phyloP scores from a whole-genome alignment of 257 asterid species.

The Petunia axillaris region DNA sequence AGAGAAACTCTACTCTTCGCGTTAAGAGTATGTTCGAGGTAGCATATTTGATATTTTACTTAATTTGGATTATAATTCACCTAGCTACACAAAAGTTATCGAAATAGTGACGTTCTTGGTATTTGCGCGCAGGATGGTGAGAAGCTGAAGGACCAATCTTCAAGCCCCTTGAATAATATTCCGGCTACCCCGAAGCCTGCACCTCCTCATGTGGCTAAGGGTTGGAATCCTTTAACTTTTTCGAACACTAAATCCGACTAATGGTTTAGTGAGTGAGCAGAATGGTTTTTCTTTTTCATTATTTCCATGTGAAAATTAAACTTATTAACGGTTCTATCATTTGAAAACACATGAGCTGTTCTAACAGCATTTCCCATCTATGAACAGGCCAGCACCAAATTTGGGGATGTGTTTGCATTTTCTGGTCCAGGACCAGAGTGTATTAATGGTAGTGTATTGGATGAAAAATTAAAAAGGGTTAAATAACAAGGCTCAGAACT shows the following conservation, averaged over 20 bases:
- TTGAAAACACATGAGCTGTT: too few species aligned
- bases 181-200: background rate
- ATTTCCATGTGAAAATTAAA: too few species aligned
- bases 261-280: too few species aligned
- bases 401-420: slow-evolving; percentile 58
- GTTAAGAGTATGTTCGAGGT: slow-evolving; percentile 58
- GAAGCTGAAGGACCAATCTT: slow-evolving; percentile 4
- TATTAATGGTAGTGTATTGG: slow-evolving; percentile 57
- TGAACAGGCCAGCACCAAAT: slow-evolving; percentile 34
- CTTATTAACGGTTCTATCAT: too few species aligned
- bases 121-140: slow-evolving; percentile 34
- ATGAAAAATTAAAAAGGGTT: too few species aligned
- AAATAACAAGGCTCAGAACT: too few species aligned
- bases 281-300: background rate
- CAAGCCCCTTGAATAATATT: background rate
- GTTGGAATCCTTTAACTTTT: slow-evolving; percentile 24
- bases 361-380: too few species aligned
- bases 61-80: too few species aligned
- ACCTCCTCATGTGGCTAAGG: slow-evolving; percentile 11
- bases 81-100: too few species aligned
- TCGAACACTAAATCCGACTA: background rate
- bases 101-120: background rate
- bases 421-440: slow-evolving; percentile 83
- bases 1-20: slow-evolving; percentile 38
- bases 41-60: background rate